Evolutionary conservation across 768 basidiomycete species (phyloP), one percentile per base, ranked within the genome.

Genomic region (Amanita pallidorosea): DNA sequence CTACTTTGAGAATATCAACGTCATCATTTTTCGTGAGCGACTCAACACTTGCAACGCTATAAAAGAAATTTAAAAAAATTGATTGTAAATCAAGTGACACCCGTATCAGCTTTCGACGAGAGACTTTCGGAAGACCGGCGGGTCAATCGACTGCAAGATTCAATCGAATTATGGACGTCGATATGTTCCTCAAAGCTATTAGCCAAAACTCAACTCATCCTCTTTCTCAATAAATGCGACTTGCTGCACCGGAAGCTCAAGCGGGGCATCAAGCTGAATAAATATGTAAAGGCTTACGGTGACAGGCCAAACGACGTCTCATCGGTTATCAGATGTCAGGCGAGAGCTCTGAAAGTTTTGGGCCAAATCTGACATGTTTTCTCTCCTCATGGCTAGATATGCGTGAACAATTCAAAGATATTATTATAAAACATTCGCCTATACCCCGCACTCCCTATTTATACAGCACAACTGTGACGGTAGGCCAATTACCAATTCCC

Each of bases 101-200:
- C 88, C 7, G 75, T 90, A 35, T 87, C 84, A 13, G 85, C 82
- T 42, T 90, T 89, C 55, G 85, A 90, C 61, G 83, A 89, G 60
- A 69, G 74, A 15, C 68, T 86, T 0, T 73, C 80, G 53, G 86
- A 89, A 65, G 86, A 88, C 60, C 68, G 70, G 5, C 70, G 72
- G 23, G 78, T 87, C 47, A 88, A 88, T 59, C 75, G 85, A 9
- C 68, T 88, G 22, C 81, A 87, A 58, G 85, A 88, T 63, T 83
- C 83, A 0, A 76, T 83, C 44, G 70, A 79, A 37, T 67, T 87
- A 12, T 88, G 85, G 85, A 81, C 76, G 42, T 73, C 77, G 6
- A 77, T 88, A 53, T n/a, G 82, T 60, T 74, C 76, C 31, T 79
- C 80, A 23, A 76, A 77, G 54, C 71, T 88, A 2, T 67, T 88